A percentile compares a stretch with the other conserved stretches of the same genome.
Conservation (phyloP, 768 basidiomycete species). For the Naganishia randhawae region DNA sequence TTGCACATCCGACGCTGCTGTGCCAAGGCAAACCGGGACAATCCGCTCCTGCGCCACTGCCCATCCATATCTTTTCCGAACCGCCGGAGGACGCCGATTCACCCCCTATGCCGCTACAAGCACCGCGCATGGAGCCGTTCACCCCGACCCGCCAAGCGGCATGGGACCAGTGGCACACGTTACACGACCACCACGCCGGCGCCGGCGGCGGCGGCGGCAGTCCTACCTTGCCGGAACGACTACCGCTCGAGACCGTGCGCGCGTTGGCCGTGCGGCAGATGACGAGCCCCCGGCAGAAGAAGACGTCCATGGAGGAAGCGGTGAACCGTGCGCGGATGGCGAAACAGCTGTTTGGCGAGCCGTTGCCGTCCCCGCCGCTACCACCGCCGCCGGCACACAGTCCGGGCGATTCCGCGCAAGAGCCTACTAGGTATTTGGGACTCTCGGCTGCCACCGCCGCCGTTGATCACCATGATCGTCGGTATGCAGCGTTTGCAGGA, state of each 20-base stretch:
- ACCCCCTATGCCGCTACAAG: too few species aligned
- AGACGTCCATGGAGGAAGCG: conserved; percentile 30
- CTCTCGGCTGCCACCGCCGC: not conserved
- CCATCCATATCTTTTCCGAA: not conserved
- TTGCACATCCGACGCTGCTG: not conserved
- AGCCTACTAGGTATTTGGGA: too few species aligned
- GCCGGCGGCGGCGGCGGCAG: too few species aligned
- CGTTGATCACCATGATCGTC: not conserved
- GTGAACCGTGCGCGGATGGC: conserved; percentile 26
- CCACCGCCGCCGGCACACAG: not conserved
- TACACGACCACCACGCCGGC: too few species aligned
- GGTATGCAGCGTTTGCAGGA: not conserved
- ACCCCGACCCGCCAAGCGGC: conserved; percentile 15
- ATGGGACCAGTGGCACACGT: conserved; percentile 20
- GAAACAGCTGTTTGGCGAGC: conserved; percentile 12
- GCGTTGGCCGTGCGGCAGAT: conserved; percentile 18
- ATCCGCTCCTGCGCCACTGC: not conserved
- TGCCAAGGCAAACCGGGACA: too few species aligned
- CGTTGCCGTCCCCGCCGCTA: not conserved
- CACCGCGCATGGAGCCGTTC: not conserved
- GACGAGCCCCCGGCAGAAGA: conserved; percentile 23
- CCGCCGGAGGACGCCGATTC: not conserved
- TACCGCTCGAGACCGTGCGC: conserved; percentile 20
- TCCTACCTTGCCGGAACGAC: conserved; percentile 20
- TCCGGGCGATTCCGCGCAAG: not conserved